These are phyloP conservation scores for Backusella westeae DNA, from an alignment of 192 early-diverging fungal genomes.

Conservation along the genomic window DNA sequence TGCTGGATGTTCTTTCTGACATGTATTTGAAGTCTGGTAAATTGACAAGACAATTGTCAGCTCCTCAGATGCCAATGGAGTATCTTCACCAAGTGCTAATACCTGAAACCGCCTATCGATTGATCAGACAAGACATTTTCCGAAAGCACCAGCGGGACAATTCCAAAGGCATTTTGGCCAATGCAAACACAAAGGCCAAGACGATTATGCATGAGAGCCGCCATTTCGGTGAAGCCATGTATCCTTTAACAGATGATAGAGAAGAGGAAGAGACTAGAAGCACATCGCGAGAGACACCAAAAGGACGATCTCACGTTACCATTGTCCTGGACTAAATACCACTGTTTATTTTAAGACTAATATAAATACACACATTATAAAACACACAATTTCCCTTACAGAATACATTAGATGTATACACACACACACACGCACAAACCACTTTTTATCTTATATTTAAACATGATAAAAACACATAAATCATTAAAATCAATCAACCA, in stretches of 20 bases:
- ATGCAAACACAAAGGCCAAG: constrained; percentile 4
- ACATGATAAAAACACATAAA: not conserved
- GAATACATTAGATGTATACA: not conserved
- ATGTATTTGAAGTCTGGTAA: constrained; percentile 37
- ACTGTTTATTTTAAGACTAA: no score
- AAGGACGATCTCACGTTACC: not conserved
- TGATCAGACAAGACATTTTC: constrained; percentile 44
- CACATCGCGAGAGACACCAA: not conserved
- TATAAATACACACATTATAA: no score
- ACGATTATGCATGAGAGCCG: constrained; percentile 17
- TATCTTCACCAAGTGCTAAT: constrained; percentile 53
- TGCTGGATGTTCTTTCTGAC: constrained; percentile 30
- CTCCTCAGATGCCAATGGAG: constrained; percentile 48
- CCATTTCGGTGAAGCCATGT: constrained; percentile 12
- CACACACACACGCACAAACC: not conserved
- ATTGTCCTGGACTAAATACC: not conserved
- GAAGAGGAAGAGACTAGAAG: not conserved
- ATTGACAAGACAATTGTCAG: constrained; percentile 27
- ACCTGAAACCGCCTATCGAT: constrained; percentile 44
- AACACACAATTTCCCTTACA: no score
- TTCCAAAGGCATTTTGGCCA: not conserved
- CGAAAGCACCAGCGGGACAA: not conserved
- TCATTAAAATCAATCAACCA: constrained; percentile 1
- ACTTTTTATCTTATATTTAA: not conserved
- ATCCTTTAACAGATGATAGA: not conserved